Evolutionary conservation across 2,329 filamentous ascomycete genomes (phyloP).

Genomic region (Colletotrichum gigasporum): DNA sequence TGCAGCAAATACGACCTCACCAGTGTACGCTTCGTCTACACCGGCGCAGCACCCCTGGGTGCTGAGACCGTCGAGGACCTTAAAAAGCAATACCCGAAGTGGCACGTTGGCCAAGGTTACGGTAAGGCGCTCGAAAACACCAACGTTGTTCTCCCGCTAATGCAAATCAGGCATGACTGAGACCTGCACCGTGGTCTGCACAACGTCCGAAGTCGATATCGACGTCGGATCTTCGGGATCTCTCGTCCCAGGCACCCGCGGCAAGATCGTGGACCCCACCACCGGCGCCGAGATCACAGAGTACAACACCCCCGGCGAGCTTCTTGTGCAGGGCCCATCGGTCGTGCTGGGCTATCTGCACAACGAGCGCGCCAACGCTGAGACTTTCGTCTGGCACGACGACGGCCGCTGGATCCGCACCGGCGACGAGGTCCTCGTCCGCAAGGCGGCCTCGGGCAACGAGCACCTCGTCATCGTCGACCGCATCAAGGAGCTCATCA

Average conservation of each 20-base stretch:
- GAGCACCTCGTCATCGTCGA: constrained; percentile 90
- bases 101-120: constrained; percentile 77
- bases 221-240: constrained; percentile 75
- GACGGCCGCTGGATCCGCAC: constrained; percentile 83
- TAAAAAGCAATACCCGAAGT: constrained; percentile 67
- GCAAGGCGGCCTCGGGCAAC: constrained; percentile 66
- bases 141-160: too few species aligned
- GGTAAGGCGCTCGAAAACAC: constrained; percentile 51
- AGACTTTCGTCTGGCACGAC: constrained; percentile 76
- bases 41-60: constrained; percentile 79
- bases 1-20: constrained; percentile 75
- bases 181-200: constrained; percentile 73
- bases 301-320: constrained; percentile 80
- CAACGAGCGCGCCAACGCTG: constrained; percentile 82
- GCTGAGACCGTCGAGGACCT: constrained; percentile 73
- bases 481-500: constrained; percentile 76
- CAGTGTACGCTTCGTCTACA: constrained; percentile 72
- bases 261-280: constrained; percentile 68
- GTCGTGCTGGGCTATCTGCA: constrained; percentile 86
- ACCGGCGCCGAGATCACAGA: constrained; percentile 75
- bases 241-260: constrained; percentile 70
- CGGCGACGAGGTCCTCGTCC: constrained; percentile 80
- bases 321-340: constrained; percentile 80
- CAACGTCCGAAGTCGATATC: constrained; percentile 66
- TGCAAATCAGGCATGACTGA: constrained; percentile 71